Percentiles rank a stretch among this genome's conserved stretches.
phyloP scores from a whole-genome alignment of 2,329 filamentous ascomycete genomes.

The Penicillium occitanis region DNA sequence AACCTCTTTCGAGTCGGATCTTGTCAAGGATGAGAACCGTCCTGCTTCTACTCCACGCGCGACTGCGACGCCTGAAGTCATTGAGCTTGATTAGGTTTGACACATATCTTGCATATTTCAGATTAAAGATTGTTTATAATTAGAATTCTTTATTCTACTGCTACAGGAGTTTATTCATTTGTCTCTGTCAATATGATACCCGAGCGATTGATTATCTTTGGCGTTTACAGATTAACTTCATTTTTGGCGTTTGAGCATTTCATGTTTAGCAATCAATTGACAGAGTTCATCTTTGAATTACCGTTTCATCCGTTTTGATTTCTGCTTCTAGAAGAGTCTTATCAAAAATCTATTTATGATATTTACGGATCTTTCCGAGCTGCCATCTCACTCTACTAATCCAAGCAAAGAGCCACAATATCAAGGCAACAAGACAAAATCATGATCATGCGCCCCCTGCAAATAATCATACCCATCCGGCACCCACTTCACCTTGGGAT shows the following conservation, averaged over 20 bases:
- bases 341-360: not conserved
- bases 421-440: slow-evolving; percentile 31
- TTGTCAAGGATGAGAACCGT: slow-evolving; percentile 20
- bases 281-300: not conserved
- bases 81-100: slow-evolving; percentile 27
- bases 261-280: slow-evolving; percentile 11
- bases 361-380: not conserved
- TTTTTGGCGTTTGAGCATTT: not conserved
- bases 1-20: slow-evolving; percentile 23
- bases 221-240: not conserved
- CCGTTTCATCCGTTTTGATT: not conserved
- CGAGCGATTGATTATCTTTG: slow-evolving; percentile 9
- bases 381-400: not conserved
- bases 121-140: not conserved
- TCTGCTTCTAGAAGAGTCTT: not conserved
- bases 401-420: not conserved
- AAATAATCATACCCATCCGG: slow-evolving; percentile 40
- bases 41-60: slow-evolving; percentile 3
- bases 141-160: not conserved
- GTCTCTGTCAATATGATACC: slow-evolving; percentile 15
- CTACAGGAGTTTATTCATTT: slow-evolving; percentile 3
- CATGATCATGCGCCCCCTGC: slow-evolving; percentile 38
- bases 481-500: slow-evolving; percentile 40
- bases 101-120: not conserved
- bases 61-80: slow-evolving; percentile 23